Conservation (phyloP, 169 alveolate species). For the Eimeria sp. region DNA sequence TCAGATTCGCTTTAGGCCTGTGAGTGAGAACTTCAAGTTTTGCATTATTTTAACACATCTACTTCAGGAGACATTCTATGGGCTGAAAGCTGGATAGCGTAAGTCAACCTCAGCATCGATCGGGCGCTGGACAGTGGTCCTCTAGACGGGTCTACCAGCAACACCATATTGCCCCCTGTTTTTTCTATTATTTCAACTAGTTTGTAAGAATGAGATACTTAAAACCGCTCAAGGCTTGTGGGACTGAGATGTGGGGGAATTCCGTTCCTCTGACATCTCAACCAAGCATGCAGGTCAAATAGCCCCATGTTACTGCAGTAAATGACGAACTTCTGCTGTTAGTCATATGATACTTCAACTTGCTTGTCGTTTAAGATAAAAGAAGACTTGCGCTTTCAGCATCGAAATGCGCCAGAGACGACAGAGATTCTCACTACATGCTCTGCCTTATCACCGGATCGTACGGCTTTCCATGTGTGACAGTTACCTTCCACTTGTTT, state of each 20-base stretch:
- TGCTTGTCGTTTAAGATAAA: background rate
- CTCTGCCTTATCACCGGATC: background rate
- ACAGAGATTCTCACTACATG: background rate
- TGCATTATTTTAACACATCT: background rate
- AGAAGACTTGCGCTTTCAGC: background rate
- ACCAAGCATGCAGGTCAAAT: conserved; percentile 1
- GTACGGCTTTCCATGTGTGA: background rate
- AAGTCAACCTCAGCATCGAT: background rate
- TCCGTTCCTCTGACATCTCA: background rate
- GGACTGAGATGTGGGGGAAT: background rate
- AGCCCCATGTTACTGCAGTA: background rate
- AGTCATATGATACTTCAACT: background rate
- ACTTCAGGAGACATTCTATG: background rate
- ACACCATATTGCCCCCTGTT: background rate
- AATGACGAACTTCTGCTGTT: background rate
- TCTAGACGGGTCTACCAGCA: background rate
- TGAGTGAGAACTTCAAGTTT: background rate
- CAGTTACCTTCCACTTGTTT: background rate
- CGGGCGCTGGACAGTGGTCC: conserved; percentile 1
- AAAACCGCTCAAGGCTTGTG: background rate
- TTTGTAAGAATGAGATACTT: background rate
- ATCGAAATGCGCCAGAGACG: background rate
- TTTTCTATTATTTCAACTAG: background rate
- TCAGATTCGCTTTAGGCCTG: background rate
- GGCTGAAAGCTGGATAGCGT: background rate